Conservation (phyloP, 202 grass and related monocot genomes). For the Saccharum hybrid region DNA sequence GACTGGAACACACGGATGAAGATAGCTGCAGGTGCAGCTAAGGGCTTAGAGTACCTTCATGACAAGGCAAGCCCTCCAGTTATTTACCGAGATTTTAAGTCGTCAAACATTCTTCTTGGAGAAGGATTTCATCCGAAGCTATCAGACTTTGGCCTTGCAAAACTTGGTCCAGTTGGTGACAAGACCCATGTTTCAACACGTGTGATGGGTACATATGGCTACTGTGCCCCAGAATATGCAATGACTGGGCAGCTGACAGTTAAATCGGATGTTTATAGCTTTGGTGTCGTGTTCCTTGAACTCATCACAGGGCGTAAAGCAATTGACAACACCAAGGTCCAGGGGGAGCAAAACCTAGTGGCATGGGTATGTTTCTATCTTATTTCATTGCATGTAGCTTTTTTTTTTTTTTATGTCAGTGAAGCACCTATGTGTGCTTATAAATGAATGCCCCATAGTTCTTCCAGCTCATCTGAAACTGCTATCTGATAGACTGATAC, state of each 20-base stretch:
- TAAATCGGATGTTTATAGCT: slow-evolving; percentile 97
- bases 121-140: slow-evolving; percentile 90
- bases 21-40: slow-evolving; percentile 96
- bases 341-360: slow-evolving; percentile 88
- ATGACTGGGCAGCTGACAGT: slow-evolving; percentile 97
- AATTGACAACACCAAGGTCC: slow-evolving; percentile 76
- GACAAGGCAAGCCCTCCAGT: slow-evolving; percentile 89
- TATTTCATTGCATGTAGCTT: background rate
- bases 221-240: slow-evolving; percentile 98
- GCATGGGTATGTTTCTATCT: slow-evolving; percentile 79
- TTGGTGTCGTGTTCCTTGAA: slow-evolving; percentile 96
- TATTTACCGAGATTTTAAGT: slow-evolving; percentile 97
- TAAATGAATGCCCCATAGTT: background rate
- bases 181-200: slow-evolving; percentile 98
- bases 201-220: slow-evolving; percentile 98
- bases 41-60: slow-evolving; percentile 94
- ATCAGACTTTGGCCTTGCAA: slow-evolving; percentile 96
- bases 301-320: slow-evolving; percentile 94
- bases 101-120: slow-evolving; percentile 94
- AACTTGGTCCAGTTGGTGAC: slow-evolving; percentile 96
- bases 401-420: slow-evolving; percentile 31
- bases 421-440: background rate
- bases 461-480: background rate
- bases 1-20: slow-evolving; percentile 98
- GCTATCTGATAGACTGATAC: background rate